A percentile compares a stretch with the other conserved stretches of the same genome.
Evolutionary conservation across 371 early-diverging fungal species (phyloP).

Genomic region (Mucor plumbeus): DNA sequence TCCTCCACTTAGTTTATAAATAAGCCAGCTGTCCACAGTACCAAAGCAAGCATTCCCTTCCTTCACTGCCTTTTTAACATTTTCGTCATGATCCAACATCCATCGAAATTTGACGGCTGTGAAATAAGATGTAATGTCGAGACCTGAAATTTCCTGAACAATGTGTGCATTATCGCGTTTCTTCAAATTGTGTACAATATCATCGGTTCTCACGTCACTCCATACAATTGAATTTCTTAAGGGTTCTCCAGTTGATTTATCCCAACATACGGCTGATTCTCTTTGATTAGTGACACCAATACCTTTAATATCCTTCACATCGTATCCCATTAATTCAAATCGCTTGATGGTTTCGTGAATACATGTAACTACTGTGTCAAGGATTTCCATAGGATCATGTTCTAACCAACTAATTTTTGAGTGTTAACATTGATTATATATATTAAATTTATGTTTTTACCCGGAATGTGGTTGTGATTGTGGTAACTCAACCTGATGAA

Average conservation of each 20-base stretch:
- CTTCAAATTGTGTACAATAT: constrained; percentile 68
- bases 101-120: constrained; percentile 91
- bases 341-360: constrained; percentile 71
- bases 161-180: constrained; percentile 41
- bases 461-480: constrained; percentile 79
- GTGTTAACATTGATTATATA: neutral
- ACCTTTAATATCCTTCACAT: constrained; percentile 66
- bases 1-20: constrained; percentile 75
- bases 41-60: constrained; percentile 68
- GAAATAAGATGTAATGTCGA: constrained; percentile 93
- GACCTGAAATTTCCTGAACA: constrained; percentile 73
- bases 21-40: constrained; percentile 91
- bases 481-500: constrained; percentile 80
- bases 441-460: constrained; percentile 44
- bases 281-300: constrained; percentile 96
- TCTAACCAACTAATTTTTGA: constrained; percentile 79
- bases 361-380: constrained; percentile 75
- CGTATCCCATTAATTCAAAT: constrained; percentile 65
- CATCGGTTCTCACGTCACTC: constrained; percentile 89
- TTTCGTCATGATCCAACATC: constrained; percentile 84
- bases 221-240: constrained; percentile 94
- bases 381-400: constrained; percentile 83
- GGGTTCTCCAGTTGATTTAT: constrained; percentile 79
- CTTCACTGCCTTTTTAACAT: constrained; percentile 59
- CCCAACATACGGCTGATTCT: constrained; percentile 92